phyloP scores from a whole-genome alignment of 768 basidiomycete species.

The Tephrocybe sp. region DNA sequence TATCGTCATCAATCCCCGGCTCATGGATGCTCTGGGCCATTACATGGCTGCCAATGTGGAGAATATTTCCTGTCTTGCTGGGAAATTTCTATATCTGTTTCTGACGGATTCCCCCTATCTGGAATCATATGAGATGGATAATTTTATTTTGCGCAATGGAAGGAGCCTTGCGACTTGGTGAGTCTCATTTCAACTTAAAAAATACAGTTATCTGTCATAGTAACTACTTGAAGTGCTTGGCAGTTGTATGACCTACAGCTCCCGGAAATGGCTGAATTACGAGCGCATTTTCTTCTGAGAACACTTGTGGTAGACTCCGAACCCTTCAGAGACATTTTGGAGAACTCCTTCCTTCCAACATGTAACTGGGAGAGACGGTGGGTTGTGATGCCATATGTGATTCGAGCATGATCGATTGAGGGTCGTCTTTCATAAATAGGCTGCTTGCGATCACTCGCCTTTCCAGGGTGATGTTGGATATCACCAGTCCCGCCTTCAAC shows the following conservation, averaged over 20 bases:
- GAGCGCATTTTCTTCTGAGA: constrained; percentile 56
- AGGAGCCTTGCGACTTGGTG: constrained; percentile 59
- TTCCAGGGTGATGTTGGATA: constrained; percentile 65
- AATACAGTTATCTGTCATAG: neutral
- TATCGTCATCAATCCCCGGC: constrained; percentile 54
- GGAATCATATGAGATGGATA: constrained; percentile 67
- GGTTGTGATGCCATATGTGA: constrained; percentile 6
- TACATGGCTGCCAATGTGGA: constrained; percentile 50
- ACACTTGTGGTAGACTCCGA: constrained; percentile 61
- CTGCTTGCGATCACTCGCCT: constrained; percentile 50
- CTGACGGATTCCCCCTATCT: constrained; percentile 57
- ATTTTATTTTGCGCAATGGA: constrained; percentile 67
- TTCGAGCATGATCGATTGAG: neutral
- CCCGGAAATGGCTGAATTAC: constrained; percentile 49
- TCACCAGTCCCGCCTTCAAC: constrained; percentile 57
- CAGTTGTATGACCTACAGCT: constrained; percentile 61
- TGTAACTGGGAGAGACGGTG: constrained; percentile 53
- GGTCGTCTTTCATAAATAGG: no score
- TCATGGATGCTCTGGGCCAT: constrained; percentile 50
- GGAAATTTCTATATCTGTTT: constrained; percentile 63
- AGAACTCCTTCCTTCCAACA: constrained; percentile 33
- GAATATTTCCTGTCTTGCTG: constrained; percentile 49
- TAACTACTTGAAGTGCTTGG: constrained; percentile 51
- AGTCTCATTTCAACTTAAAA: constrained; percentile 9
- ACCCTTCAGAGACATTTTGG: constrained; percentile 53